A percentile compares a stretch with the other conserved stretches of the same genome.
These are phyloP conservation scores for Metschnikowia gruessii DNA, from an alignment of 805 yeast genomes.

Conservation along the genomic window DNA sequence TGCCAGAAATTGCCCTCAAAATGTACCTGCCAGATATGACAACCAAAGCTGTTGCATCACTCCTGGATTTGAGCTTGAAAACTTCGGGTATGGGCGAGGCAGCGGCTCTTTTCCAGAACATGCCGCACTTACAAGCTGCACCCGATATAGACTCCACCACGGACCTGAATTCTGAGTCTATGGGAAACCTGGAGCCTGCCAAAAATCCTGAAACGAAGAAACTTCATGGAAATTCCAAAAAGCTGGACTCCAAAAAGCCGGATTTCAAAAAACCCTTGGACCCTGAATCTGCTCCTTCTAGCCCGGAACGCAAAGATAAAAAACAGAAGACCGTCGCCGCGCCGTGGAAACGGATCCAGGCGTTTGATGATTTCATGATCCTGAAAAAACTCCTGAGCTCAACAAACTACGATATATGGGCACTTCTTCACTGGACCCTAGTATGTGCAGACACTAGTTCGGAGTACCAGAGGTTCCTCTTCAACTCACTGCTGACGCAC, in stretches of 20 bases:
- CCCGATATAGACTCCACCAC: not conserved
- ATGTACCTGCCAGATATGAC: conserved; percentile 1
- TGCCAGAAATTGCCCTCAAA: conserved; percentile 1
- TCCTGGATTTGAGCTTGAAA: conserved; percentile 14
- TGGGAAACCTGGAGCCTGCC: not conserved
- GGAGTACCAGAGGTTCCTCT: conserved; percentile 19
- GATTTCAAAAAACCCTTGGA: not conserved
- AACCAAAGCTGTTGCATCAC: conserved; percentile 8
- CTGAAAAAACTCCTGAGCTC: conserved; percentile 25
- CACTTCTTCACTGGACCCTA: conserved; percentile 35
- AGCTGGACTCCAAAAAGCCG: too few species aligned
- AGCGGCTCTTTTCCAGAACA: conserved; percentile 18
- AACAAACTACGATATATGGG: conserved; percentile 28
- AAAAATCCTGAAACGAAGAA: not conserved
- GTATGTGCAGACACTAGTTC: conserved; percentile 33
- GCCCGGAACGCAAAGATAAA: not conserved
- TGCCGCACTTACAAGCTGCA: conserved; percentile 20
- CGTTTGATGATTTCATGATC: conserved; percentile 34
- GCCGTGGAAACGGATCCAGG: conserved; percentile 15
- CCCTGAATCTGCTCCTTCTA: not conserved
- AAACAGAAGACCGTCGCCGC: not conserved
- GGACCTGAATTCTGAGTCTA: not conserved
- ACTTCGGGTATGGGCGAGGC: conserved; percentile 21
- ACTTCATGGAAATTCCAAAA: too few species aligned
- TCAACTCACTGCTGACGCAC: conserved; percentile 20